Base-by-base conservation (phyloP, 768 basidiomycete species). In the Podaxis mareebaensis region DNA sequence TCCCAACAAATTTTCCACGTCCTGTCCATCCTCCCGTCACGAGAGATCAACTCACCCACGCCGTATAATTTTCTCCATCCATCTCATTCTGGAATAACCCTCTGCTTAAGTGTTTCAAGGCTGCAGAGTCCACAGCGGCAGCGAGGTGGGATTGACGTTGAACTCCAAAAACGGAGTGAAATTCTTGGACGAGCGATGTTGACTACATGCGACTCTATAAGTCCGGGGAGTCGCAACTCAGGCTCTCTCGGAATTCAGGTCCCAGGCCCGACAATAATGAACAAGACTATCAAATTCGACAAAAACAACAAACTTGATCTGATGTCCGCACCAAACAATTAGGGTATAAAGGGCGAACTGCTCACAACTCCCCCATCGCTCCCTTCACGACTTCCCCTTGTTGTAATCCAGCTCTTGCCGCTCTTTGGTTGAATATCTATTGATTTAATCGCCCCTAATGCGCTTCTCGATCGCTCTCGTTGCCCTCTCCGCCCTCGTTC, bases 321-420 rank as follows among this genome's bases (percentile, higher is more conserved):
- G 61, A 55, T 61, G 40, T 26, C 52, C 44, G 40, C 12, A 24
- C 13, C 36, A 63, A 55, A 57, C 46, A 63, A 49, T 26, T 33
- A 28, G 38, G 38, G 28, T 57, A 56, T 61, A 63, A 56, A 63
- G 55, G 13, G 30, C 24, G 48, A 40, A 13, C 17, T 49, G 22
- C 46, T n/a, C 12, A 36, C n/a, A 26, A 13, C 36, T n/a, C 17
- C 28, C n/a, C 17, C 13, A 49, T 26, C 33, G 17, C 33, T 28
- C 12, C 26, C 10, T 28, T 48, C 12, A 22, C 39, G 40, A 22
- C 55, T 17, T 10, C 33, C 44, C 54, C 15, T 54, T 40, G 36
- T 20, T 66, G n/a, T 56, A 20, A 51, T 63, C 51, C 53, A 56
- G 64, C 46, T 59, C 42, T 54, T 49, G 33, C 42, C 66, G 53